phyloP scores from a whole-genome alignment of 208 protist genomes.

The Wallacemonas sp. region DNA sequence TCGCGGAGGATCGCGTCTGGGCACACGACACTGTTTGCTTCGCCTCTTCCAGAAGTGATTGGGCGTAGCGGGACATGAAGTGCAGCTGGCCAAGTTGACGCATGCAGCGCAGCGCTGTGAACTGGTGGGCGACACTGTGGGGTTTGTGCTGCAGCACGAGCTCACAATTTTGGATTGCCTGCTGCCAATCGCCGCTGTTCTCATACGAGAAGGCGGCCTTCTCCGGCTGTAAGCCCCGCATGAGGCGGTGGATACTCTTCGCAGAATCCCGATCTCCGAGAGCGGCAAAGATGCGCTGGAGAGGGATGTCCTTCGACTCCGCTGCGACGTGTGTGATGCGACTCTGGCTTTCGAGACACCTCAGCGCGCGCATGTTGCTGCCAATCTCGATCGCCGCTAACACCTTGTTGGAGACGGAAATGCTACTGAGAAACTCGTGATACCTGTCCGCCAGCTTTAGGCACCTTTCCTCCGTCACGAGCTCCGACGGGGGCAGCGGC shows the following conservation, averaged over 20 bases:
- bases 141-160: slow-evolving; percentile 77
- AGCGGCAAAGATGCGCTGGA: slow-evolving; percentile 82
- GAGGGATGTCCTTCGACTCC: slow-evolving; percentile 32
- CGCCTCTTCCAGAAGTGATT: slow-evolving; percentile 16
- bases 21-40: neutral
- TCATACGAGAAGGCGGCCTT: slow-evolving; percentile 81
- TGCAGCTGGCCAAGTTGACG: slow-evolving; percentile 84
- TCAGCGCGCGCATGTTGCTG: slow-evolving; percentile 78
- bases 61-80: slow-evolving; percentile 77
- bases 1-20: slow-evolving; percentile 1
- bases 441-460: slow-evolving; percentile 36
- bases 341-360: slow-evolving; percentile 67
- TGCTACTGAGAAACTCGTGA: slow-evolving; percentile 33
- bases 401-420: slow-evolving; percentile 42
- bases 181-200: slow-evolving; percentile 84
- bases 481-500: neutral
- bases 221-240: slow-evolving; percentile 31
- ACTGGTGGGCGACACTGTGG: slow-evolving; percentile 65
- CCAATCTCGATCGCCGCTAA: slow-evolving; percentile 63
- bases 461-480: slow-evolving; percentile 16
- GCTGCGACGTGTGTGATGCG: slow-evolving; percentile 16
- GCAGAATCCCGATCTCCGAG: slow-evolving; percentile 81
- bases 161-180: slow-evolving; percentile 73
- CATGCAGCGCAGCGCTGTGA: slow-evolving; percentile 82
- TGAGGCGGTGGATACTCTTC: slow-evolving; percentile 59